Evolutionary conservation across 345 rosid genomes (phyloP).

Genomic region (Syzygium aqueum): DNA sequence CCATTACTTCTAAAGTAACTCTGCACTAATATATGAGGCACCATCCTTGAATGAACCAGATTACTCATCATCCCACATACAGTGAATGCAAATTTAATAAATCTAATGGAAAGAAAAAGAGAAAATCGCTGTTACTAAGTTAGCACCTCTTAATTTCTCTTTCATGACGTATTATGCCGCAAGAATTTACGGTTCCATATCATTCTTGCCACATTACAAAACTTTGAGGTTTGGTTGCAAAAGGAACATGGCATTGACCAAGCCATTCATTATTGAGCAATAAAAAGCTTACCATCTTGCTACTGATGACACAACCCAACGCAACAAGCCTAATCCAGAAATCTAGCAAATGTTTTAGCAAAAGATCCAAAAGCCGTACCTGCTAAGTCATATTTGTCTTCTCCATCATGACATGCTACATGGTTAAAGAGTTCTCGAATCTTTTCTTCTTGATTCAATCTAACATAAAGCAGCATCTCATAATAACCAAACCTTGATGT

Average conservation of each 20-base stretch:
- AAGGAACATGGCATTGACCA: not conserved
- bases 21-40: not conserved
- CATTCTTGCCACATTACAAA: not conserved
- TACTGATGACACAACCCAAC: not conserved
- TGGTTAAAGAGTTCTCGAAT: constrained; percentile 42
- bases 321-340: not conserved
- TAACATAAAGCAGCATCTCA: constrained; percentile 69
- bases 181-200: not conserved
- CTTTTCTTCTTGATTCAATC: constrained; percentile 37
- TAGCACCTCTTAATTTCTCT: not conserved
- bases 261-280: not conserved
- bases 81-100: not conserved
- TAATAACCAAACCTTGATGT: constrained; percentile 59
- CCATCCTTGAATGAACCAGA: not conserved
- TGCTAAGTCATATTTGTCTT: constrained; percentile 20
- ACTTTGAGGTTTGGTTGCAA: not conserved
- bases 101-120: not conserved
- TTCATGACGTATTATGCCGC: not conserved
- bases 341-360: not conserved
- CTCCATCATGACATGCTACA: constrained; percentile 14
- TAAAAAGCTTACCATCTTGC: not conserved
- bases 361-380: constrained; percentile 24
- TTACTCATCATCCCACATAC: not conserved
- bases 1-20: not conserved
- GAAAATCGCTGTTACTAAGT: not conserved